Conservation (phyloP, 306 rosid genomes). For the Elaeagnus macrophylla region DNA sequence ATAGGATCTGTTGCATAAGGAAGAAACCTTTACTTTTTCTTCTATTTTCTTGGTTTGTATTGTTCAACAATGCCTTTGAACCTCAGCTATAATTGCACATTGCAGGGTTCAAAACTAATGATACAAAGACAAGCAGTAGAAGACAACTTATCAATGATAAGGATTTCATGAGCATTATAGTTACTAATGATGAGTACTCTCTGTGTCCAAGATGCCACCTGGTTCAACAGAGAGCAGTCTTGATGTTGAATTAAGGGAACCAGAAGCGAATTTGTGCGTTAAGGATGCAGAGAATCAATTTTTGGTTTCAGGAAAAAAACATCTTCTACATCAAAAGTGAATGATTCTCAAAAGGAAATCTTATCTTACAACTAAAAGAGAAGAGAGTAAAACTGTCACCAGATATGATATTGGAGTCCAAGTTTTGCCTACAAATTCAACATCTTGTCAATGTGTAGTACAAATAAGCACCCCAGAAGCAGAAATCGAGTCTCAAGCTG, state of each 20-base stretch:
- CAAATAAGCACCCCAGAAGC: slow-evolving; percentile 19
- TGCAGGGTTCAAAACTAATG: slow-evolving; percentile 55
- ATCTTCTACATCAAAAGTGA: slow-evolving; percentile 20
- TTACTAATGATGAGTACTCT: slow-evolving; percentile 65
- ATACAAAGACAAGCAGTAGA: slow-evolving; percentile 20
- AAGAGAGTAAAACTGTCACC: slow-evolving; percentile 23
- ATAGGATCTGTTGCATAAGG: slow-evolving; percentile 2
- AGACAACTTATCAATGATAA: slow-evolving; percentile 33
- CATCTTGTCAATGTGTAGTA: slow-evolving; percentile 18
- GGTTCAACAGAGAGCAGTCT: slow-evolving; percentile 25
- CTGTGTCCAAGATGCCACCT: slow-evolving; percentile 56
- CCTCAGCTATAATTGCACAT: slow-evolving; percentile 40
- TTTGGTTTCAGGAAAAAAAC: slow-evolving; percentile 23
- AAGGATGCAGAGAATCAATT: slow-evolving; percentile 14
- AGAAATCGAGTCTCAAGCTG: slow-evolving; percentile 24
- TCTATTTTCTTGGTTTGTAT: background rate
- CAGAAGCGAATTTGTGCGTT: slow-evolving; percentile 14
- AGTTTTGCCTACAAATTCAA: slow-evolving; percentile 42
- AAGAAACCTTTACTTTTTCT: slow-evolving; percentile 14
- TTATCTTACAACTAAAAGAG: slow-evolving; percentile 14
- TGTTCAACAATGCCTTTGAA: slow-evolving; percentile 17
- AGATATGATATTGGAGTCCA: slow-evolving; percentile 19
- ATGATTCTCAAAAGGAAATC: slow-evolving; percentile 28
- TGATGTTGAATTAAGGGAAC: slow-evolving; percentile 20
- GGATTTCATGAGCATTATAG: slow-evolving; percentile 56